Evolutionary conservation across 2,329 filamentous ascomycete species (phyloP).

Genomic region (Bipolaris gigantea): DNA sequence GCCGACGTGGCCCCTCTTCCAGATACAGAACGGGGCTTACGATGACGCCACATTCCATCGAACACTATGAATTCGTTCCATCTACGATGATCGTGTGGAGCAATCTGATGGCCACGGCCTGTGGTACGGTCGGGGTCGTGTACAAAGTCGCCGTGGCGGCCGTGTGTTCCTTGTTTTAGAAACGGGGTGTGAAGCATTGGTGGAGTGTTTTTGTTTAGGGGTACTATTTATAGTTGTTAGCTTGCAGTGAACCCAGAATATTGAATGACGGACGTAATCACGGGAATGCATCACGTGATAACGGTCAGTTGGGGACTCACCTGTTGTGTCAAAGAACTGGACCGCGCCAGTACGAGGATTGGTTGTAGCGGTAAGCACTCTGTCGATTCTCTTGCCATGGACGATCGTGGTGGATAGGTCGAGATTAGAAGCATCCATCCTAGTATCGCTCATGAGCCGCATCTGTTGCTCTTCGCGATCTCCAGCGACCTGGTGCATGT

Average conservation of each 20-base stretch:
- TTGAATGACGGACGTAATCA: too few relatives aligned
- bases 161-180: constrained; percentile 28
- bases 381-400: not conserved
- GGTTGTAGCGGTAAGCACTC: constrained; percentile 5
- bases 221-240: not conserved
- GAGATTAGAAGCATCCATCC: not conserved
- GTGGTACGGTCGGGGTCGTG: constrained; percentile 20
- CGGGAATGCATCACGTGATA: not conserved
- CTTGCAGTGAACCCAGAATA: too few relatives aligned
- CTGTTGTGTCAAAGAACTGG: constrained; percentile 7
- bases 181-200: constrained; percentile 7
- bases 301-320: not conserved
- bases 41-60: too few relatives aligned
- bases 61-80: constrained; percentile 3
- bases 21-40: not conserved
- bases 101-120: constrained; percentile 23
- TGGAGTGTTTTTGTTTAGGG: not conserved
- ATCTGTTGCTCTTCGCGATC: too few relatives aligned
- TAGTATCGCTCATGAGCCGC: not conserved
- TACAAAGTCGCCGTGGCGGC: constrained; percentile 21
- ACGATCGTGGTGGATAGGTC: constrained; percentile 5
- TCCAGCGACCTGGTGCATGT: not conserved
- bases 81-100: constrained; percentile 13
- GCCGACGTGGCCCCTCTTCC: not conserved
- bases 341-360: not conserved